Base-by-base conservation (phyloP, 2,329 filamentous ascomycete genomes). In the Neoascochyta sp. region DNA sequence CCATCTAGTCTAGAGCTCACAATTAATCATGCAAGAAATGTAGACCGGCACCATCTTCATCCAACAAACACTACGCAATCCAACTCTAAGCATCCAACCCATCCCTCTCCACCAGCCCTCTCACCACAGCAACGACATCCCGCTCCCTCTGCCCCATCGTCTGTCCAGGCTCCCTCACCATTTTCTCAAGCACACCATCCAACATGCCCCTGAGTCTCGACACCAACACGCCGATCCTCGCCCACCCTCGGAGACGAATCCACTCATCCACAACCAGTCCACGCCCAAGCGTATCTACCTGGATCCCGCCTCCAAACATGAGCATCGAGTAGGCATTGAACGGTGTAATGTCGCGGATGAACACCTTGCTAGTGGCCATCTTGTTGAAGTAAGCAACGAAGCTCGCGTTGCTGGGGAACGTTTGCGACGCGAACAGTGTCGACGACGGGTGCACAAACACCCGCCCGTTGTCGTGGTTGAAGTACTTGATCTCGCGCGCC, bases 391-490 rank as follows among this genome's bases (percentile, higher is more conserved):
- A 96, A 30, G 81, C 83, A 60, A 98, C 69, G 61, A 90, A 96
- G 2, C 78, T 74, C 4, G 83, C 82, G 29, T 80, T 78, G 75
- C 80, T 3, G 0, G 84, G 76, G 56, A 93, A 95, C 0, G 73
- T 76, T 56, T 94, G 86, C 8, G 79, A 81, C 29, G 81, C 83
- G 60, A 96, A 96, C 7, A 96, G 71, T 1, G 83, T 88, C 24
- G 86, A 93, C 49, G 79, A 81, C 0, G 92, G 92, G 55, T 98
- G 92, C 10, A 96, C 81, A 62, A 98, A 98, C 9, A 96, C 86
- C 5, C 92, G 76, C 2, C 58, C 58, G 20, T 63, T 60, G 12
- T 58, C 56, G 16, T 58, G 58, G 47, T 70, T 86, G 64, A 87
- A 96, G 67, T 89, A 98, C 59, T 88, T 92, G 65, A 98, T 95